phyloP scores from a whole-genome alignment of 176 grass and related monocot species.

The Phoenix dactylifera region DNA sequence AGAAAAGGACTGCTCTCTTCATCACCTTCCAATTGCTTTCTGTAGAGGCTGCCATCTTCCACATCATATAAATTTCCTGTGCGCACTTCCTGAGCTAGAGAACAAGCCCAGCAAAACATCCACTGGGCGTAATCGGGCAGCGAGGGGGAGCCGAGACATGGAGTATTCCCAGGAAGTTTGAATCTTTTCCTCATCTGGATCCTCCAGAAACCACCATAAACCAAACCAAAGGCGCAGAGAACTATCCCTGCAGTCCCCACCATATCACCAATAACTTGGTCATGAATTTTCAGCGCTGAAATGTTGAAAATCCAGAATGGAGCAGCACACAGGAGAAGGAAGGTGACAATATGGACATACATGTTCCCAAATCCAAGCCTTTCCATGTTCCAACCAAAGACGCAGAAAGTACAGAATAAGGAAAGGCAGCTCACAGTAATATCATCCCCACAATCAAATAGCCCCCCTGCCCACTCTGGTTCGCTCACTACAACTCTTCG shows the following conservation, averaged over 20 bases:
- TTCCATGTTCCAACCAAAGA: constrained; percentile 82
- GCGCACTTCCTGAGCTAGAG: constrained; percentile 73
- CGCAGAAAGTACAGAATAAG: constrained; percentile 54
- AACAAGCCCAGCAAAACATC: constrained; percentile 75
- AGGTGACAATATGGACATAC: constrained; percentile 55
- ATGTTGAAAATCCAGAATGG: constrained; percentile 65
- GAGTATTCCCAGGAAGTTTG: constrained; percentile 21
- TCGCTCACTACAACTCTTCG: constrained; percentile 18
- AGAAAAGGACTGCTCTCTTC: not conserved
- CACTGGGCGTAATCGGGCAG: constrained; percentile 56
- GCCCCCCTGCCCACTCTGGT: constrained; percentile 53
- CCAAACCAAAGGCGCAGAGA: constrained; percentile 43
- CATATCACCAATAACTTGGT: constrained; percentile 32
- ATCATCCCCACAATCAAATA: constrained; percentile 33
- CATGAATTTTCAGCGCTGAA: constrained; percentile 48
- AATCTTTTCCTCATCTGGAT: constrained; percentile 55
- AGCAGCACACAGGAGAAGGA: constrained; percentile 59
- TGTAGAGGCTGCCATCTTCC: constrained; percentile 43
- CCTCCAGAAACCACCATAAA: constrained; percentile 78
- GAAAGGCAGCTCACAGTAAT: constrained; percentile 23
- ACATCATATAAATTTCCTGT: constrained; percentile 49
- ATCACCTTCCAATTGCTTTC: not conserved
- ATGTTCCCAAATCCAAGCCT: constrained; percentile 54
- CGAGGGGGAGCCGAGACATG: constrained; percentile 34
- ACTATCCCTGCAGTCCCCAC: constrained; percentile 36